These are phyloP conservation scores for Kernera saxatilis DNA, from an alignment of 345 rosid genomes.

Conservation along the genomic window DNA sequence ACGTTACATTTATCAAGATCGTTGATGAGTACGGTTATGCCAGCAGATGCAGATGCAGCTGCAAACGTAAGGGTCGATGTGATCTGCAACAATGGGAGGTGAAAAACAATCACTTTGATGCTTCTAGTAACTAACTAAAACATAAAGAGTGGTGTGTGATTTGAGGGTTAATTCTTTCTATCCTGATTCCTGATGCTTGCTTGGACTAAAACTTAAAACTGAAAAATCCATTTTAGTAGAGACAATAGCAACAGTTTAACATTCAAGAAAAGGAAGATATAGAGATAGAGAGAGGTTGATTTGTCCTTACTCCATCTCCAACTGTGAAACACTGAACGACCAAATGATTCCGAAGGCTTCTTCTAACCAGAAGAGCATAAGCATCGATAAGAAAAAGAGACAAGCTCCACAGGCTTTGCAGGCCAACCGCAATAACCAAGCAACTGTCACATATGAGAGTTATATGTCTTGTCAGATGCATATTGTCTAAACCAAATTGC, in stretches of 20 bases:
- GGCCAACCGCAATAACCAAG: conserved; percentile 59
- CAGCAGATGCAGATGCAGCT: conserved; percentile 76
- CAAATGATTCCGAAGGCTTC: conserved; percentile 51
- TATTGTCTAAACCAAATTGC: not conserved
- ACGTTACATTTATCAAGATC: conserved; percentile 45
- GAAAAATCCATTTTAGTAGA: not conserved
- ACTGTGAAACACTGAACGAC: conserved; percentile 48
- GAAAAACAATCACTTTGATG: not conserved
- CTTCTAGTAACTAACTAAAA: not conserved
- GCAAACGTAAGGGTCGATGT: conserved; percentile 68
- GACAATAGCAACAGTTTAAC: not conserved
- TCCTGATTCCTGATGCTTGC: no score
- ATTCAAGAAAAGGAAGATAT: not conserved
- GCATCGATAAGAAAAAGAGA: conserved; percentile 53
- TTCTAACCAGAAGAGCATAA: conserved; percentile 61
- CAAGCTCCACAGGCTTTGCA: conserved; percentile 79
- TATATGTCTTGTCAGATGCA: not conserved
- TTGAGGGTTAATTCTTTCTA: no score
- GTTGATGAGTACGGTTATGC: conserved; percentile 59
- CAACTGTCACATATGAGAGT: conserved; percentile 40
- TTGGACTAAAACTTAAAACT: not conserved
- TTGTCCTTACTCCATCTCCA: conserved; percentile 72
- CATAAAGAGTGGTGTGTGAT: not conserved
- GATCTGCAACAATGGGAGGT: conserved; percentile 40
- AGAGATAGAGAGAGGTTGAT: not conserved